Evolutionary conservation across 2,329 filamentous ascomycete genomes (phyloP), one percentile per base, ranked within the genome.

Genomic region (Aspergillus amoenus): DNA sequence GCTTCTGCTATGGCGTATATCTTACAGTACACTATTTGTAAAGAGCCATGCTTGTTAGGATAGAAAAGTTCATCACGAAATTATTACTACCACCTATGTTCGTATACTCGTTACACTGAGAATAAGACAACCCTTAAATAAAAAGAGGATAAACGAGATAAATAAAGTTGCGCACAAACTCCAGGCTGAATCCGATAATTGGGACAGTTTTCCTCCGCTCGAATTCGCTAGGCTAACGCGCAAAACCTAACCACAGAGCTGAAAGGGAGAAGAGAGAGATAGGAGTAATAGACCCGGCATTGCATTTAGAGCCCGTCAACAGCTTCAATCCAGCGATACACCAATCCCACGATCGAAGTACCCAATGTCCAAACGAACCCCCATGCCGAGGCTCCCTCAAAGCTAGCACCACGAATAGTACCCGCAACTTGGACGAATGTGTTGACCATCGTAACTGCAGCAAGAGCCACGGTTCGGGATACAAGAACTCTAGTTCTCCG

Each of bases 301-400:
- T 32, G 18, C 5, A 15, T 59, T 63, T 51, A 75, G 63, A 74
- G 66, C 5, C 70, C 72, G 52, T 75, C 72, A 32, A 72, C 74
- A 7, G 66, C 72, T 57, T 75, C 73, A 47, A 77, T 70, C 75
- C 75, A 78, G 27, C 68, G 68, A 61, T 73, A 77, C 30, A 64
- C 59, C 41, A 62, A 56, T 5, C 72, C 73, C 30, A 67, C 66
- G 9, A 60, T 58, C 56, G 71, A 40, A 2, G 65, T 67, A 4
- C 71, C 89, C 21, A 81, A 66, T n/a, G 84, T 84, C 91, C 91
- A 97, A 37, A 93, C 79, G 21, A 79, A 78, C 2, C 89, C 86
- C 80, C 92, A 97, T 0, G 82, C 84, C 3, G 80, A 76, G 1
- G 92, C 90, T 11, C 93, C 93, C 1, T 78, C 65, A 4, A 84